Percentiles rank a stretch among this genome's conserved stretches.
phyloP scores from a whole-genome alignment of 345 rosid genomes.

The Cardamine occulta region DNA sequence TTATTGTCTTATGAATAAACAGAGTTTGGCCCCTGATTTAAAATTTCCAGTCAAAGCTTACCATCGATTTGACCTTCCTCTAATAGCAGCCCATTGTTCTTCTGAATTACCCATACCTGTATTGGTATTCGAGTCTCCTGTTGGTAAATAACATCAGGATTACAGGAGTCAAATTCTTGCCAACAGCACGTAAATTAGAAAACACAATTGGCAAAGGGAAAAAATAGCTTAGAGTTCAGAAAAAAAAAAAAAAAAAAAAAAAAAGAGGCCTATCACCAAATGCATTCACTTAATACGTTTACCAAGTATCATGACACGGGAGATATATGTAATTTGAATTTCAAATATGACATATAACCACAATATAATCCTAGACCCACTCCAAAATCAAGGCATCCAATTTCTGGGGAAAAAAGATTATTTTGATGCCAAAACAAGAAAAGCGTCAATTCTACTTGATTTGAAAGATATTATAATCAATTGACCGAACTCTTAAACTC shows the following conservation, averaged over 20 bases:
- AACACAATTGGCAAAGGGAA: neutral
- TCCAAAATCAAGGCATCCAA: conserved; percentile 23
- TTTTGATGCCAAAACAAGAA: conserved; percentile 11
- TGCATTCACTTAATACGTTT: conserved; percentile 7
- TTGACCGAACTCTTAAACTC: conserved; percentile 16
- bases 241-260: conserved; percentile 1
- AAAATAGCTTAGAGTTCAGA: neutral
- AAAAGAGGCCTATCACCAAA: conserved; percentile 9
- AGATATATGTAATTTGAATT: conserved; percentile 15
- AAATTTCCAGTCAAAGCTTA: conserved; percentile 41
- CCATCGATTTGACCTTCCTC: conserved; percentile 81
- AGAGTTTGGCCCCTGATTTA: conserved; percentile 3
- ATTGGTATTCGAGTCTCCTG: conserved; percentile 90
- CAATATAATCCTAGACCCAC: neutral
- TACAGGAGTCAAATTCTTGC: conserved; percentile 28
- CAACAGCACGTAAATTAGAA: conserved; percentile 4
- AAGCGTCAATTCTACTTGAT: conserved; percentile 5
- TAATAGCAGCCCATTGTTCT: conserved; percentile 68
- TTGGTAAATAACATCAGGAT: conserved; percentile 31
- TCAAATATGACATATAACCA: conserved; percentile 10
- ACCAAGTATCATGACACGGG: conserved; percentile 10
- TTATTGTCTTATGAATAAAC: conserved; percentile 21
- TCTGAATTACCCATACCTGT: conserved; percentile 83
- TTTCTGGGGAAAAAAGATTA: neutral
- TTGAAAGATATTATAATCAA: conserved; percentile 16